Conservation (phyloP, 2,329 filamentous ascomycete genomes). For the Aspergillus chevalieri region DNA sequence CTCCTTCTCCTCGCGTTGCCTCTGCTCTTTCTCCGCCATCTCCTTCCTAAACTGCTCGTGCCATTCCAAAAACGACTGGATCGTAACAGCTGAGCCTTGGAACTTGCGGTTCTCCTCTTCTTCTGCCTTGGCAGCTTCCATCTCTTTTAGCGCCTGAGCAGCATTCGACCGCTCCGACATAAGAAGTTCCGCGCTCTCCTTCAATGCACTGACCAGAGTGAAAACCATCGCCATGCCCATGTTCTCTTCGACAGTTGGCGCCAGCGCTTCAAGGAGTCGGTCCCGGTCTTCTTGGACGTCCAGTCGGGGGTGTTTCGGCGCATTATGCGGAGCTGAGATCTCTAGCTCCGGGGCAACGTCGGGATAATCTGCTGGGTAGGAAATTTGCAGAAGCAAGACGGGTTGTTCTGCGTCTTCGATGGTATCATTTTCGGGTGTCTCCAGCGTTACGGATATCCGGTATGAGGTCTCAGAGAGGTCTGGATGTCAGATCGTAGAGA, state of each 20-base stretch:
- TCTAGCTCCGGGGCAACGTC: conserved; percentile 80
- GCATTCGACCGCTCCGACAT: conserved; percentile 66
- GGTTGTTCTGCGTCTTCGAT: conserved; percentile 56
- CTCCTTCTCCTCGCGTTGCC: conserved; percentile 65
- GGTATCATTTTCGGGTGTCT: conserved; percentile 61
- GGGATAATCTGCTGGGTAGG: conserved; percentile 85
- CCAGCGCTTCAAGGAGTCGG: conserved; percentile 62
- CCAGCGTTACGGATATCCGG: conserved; percentile 77
- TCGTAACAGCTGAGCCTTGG: conserved; percentile 81
- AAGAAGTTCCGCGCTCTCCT: conserved; percentile 83
- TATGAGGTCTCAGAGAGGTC: conserved; percentile 88
- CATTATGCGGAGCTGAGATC: conserved; percentile 66
- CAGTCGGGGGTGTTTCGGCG: conserved; percentile 64
- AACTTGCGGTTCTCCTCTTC: conserved; percentile 96
- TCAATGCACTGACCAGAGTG: conserved; percentile 77
- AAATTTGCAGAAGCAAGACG: conserved; percentile 72
- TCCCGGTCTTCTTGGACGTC: conserved; percentile 75
- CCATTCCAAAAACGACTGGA: conserved; percentile 80
- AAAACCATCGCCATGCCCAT: conserved; percentile 98
- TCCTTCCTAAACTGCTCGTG: conserved; percentile 69
- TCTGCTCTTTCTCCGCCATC: conserved; percentile 65
- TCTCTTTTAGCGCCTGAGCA: conserved; percentile 48
- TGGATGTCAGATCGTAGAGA: conserved; percentile 30
- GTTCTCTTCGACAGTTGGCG: conserved; percentile 79
- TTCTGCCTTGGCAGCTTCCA: conserved; percentile 58